Evolutionary conservation across 2,329 filamentous ascomycete species (phyloP).

Genomic region (Talaromyces sp.): DNA sequence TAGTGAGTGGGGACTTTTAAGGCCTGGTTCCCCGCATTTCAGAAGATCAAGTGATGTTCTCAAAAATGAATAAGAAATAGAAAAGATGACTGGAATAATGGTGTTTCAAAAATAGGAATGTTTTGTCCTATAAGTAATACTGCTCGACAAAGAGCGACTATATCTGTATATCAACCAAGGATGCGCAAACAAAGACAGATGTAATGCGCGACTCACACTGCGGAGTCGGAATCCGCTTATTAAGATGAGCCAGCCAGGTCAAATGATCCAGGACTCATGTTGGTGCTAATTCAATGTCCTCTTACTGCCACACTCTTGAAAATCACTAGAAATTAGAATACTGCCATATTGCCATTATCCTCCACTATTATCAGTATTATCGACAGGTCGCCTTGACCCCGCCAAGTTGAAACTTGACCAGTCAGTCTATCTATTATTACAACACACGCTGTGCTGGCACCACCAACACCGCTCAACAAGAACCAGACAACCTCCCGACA

Average conservation of each 20-base stretch:
- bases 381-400: background rate
- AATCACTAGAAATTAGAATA: background rate
- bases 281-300: too few species aligned
- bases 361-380: background rate
- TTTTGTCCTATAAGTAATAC: background rate
- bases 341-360: background rate
- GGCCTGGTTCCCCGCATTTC: background rate
- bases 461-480: background rate
- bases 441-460: constrained; percentile 12
- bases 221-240: background rate
- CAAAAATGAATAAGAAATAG: too few species aligned
- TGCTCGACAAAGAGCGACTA: background rate
- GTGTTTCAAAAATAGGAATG: background rate
- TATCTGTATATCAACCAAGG: background rate
- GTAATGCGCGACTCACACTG: background rate
- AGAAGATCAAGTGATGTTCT: background rate
- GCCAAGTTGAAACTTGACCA: background rate
- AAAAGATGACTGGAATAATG: background rate
- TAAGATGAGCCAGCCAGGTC: background rate
- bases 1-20: too few species aligned
- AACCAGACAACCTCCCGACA: background rate
- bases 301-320: background rate
- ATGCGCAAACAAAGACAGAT: background rate
- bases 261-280: background rate
- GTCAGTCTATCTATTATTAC: background rate